Evolutionary conservation across 768 basidiomycete genomes (phyloP).

Genomic region (Tricholoma flavovirens): DNA sequence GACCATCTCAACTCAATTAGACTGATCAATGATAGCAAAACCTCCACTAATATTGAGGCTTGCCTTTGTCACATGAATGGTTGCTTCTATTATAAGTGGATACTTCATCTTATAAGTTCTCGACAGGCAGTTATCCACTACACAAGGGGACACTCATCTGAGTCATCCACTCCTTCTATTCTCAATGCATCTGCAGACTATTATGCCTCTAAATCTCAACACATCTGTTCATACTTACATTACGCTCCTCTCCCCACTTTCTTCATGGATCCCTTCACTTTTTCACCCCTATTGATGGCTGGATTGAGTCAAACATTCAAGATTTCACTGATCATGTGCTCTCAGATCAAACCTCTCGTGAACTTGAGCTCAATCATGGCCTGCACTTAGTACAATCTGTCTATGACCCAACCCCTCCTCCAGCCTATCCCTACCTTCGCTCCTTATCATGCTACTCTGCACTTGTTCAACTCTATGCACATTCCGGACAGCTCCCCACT

Average conservation of each 20-base stretch:
- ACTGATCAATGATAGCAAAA: constrained; percentile 13
- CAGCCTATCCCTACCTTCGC: constrained; percentile 12
- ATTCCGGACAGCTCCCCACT: constrained; percentile 18
- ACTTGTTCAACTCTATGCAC: constrained; percentile 15
- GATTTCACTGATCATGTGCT: not conserved
- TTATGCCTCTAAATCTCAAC: no score
- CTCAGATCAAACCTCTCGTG: not conserved
- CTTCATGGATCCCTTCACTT: not conserved
- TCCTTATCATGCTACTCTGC: constrained; percentile 17
- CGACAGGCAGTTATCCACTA: not conserved
- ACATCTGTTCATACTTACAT: no score
- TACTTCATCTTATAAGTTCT: constrained; percentile 1
- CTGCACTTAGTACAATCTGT: not conserved
- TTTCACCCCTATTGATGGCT: constrained; percentile 5
- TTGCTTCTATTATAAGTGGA: constrained; percentile 20
- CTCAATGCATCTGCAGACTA: no score
- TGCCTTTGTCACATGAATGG: constrained; percentile 15
- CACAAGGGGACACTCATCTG: constrained; percentile 6
- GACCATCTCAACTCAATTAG: constrained; percentile 11
- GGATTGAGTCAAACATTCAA: constrained; percentile 16
- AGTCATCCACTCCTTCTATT: no score
- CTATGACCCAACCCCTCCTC: constrained; percentile 6
- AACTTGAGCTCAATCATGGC: constrained; percentile 1
- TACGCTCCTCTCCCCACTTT: not conserved
- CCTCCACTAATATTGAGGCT: constrained; percentile 7